phyloP scores from a whole-genome alignment of 1,284 basidiomycete genomes.

The Tilletiopsis washingtonensis region DNA sequence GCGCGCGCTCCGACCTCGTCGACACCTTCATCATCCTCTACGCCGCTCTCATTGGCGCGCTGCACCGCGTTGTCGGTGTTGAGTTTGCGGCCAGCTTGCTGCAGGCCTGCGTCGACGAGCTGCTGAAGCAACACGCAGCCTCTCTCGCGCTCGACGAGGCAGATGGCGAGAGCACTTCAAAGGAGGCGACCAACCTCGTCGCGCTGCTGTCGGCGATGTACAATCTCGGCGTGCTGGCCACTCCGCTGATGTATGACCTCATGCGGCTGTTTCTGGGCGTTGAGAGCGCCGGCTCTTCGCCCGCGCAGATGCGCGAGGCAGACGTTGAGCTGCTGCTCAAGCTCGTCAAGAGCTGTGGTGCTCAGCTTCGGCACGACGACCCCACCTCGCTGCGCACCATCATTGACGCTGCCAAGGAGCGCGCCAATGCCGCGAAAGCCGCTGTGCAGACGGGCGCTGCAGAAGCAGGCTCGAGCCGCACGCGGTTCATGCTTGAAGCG shows the following conservation, averaged over 20 bases:
- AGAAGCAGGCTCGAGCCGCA: constrained; percentile 6
- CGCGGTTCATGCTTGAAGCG: constrained; percentile 42
- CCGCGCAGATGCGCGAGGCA: constrained; percentile 54
- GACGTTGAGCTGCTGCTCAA: constrained; percentile 81
- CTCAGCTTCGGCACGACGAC: constrained; percentile 38
- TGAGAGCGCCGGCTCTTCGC: background rate
- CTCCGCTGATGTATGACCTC: constrained; percentile 78
- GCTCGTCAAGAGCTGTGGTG: constrained; percentile 56
- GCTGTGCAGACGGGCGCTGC: constrained; percentile 2
- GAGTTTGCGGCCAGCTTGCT: constrained; percentile 66
- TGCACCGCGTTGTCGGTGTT: constrained; percentile 76
- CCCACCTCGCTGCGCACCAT: constrained; percentile 34
- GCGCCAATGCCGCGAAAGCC: background rate
- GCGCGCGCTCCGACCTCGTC: constrained; percentile 62
- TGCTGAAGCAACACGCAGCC: constrained; percentile 4
- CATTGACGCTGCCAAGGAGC: constrained; percentile 27
- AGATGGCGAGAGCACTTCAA: constrained; percentile 47
- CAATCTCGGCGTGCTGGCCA: constrained; percentile 88
- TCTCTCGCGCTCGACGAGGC: background rate
- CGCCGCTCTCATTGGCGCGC: constrained; percentile 73
- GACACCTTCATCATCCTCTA: constrained; percentile 84
- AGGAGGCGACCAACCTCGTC: constrained; percentile 81
- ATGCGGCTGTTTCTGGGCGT: constrained; percentile 67
- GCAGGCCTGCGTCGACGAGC: constrained; percentile 45
- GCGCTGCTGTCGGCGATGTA: constrained; percentile 84